Base-by-base conservation (phyloP, 2,329 filamentous ascomycete species). In the Leptographium wingfieldii region DNA sequence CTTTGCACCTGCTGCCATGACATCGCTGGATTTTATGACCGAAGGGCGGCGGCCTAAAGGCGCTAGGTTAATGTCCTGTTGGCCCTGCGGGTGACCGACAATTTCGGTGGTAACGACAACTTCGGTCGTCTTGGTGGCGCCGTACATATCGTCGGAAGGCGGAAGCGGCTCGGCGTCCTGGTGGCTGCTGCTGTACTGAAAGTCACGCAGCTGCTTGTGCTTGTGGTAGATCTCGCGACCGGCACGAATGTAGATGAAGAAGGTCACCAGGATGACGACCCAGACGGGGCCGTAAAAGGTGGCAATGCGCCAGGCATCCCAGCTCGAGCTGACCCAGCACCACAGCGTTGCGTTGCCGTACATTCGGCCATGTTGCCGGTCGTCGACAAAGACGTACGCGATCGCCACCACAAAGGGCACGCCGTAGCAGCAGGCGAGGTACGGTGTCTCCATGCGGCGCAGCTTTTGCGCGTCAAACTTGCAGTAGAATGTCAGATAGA, bases 401-500 rank as follows among this genome's bases (percentile, higher is more conserved):
- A 92, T 70, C 0, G 87, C 83, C 2, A 88, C 83, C 11, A 90
- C 69, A 22, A 89, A 82, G 0, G 89, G 87, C 3, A 90, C 63
- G 0, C 88, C 88, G 63, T 94, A 94, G 68, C 87, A 90, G 60
- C 77, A 68, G 1, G 85, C 38, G 1, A 90, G 69, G 64, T 94
- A 94, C 60, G 80, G 84, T 54, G 85, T 80, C 68, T 94, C 90
- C 68, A 92, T 78, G 53, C 72, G 76, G 12, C 82, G 82, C 16
- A 94, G 74, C 58, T 80, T 78, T 4, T 77, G 72, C 1, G 84
- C 81, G 61, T 87, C 82, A 65, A 85, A 92, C 63, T 87, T 87
- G 67, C 77, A 78, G 70, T 90, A 91, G 68, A 94, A 90, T 0
- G 88, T 91, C 16, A 92, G 73, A 69, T 90, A 90, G 57, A 94